Base-by-base conservation (phyloP, 768 basidiomycete species). In the Kwoniella sp. region DNA sequence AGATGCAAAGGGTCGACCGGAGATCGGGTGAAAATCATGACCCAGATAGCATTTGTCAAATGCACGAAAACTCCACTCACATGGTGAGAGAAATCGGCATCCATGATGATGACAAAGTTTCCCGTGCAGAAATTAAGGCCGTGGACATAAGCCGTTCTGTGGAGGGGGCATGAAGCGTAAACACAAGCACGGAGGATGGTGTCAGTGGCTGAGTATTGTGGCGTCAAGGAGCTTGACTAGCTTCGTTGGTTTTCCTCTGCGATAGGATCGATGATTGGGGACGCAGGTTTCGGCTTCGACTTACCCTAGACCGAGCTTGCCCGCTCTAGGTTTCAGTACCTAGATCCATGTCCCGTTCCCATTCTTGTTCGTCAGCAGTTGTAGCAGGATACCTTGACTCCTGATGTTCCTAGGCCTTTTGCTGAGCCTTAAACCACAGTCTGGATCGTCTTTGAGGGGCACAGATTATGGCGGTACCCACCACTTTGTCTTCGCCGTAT, bases 91-190 rank as follows among this genome's bases (percentile, higher is more conserved):
- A 95, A 93, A 82, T 95, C 93, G 56, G 93, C 93, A 73, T 95
- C 93, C 93, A 95, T 95, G 78, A 95, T 94, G 76, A 94, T 91
- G 23, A 93, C 91, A 82, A 93, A 95, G 81, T 92, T 91, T 9
- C 93, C 93, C 0, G 88, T 88, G 71, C 89, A 90, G 81, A 90
- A 94, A 72, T 91, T 88, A 54, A 95, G 84, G 13, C 93, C 93
- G 76, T 95, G 90, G 38, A 94, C 90, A 77, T 95, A 95, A 34
- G 93, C 93, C 23, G 93, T 93, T 61, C 91, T 93, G 67, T 3
- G 15, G 20, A 60, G 7, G 28, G 4, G 11, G 7, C 0, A 59
- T 41, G 29, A 5, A 23, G 34, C 34, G 34, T 34, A 13, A 34
- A 13, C 34, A 55, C 47, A 17, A 41, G 29, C 3, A 45, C 8